Evolutionary conservation across 306 rosid species (phyloP), one percentile per base, ranked within the genome.

Genomic region (Medicago ruthenica): DNA sequence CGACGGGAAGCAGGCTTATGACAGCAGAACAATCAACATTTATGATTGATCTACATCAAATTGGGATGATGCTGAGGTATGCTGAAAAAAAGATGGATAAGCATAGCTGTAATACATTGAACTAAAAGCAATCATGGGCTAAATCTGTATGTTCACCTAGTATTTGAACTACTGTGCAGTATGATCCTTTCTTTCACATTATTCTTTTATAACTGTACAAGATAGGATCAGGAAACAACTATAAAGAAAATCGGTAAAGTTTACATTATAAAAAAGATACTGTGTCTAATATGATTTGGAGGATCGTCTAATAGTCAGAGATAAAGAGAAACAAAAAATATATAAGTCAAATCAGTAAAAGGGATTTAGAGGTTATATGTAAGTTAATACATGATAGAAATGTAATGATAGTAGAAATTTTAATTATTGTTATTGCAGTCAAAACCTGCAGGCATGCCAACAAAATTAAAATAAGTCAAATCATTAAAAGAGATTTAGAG

Each of bases 11-110:
- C 93, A 90, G 86, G 86, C 85, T 89, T 70, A 86, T 92, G 97
- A 90, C 92, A 39, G 97, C 97, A 24, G 97, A 95, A 75, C 93
- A 88, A 71, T 95, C 99, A 70, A 92, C 99, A 22, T 90, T 95
- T 80, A 92, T 87, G 97, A 89, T 92, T 77, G 97, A 95, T 82
- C 91, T 95, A 68, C 97, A 92, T 88, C 97, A 95, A 92, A 87
- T 95, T 21, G 97, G 99, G 74, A 84, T 90, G 97, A 84, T 95
- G 98, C 86, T 95, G 62, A 92, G 98, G 98, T 94, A 91, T 75
- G 70, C 42, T 42, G 12, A 24, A 45, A 74, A 74, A 59, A 58
- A 68, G 58, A 51, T 60, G 55, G 47, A 59, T 64, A 40, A 4
- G 65, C 66, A 61, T 76, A 48, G 63, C 54, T 77, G 48, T 59